Conservation (phyloP, 129 eudicot species). For the Flaveria bidentis region DNA sequence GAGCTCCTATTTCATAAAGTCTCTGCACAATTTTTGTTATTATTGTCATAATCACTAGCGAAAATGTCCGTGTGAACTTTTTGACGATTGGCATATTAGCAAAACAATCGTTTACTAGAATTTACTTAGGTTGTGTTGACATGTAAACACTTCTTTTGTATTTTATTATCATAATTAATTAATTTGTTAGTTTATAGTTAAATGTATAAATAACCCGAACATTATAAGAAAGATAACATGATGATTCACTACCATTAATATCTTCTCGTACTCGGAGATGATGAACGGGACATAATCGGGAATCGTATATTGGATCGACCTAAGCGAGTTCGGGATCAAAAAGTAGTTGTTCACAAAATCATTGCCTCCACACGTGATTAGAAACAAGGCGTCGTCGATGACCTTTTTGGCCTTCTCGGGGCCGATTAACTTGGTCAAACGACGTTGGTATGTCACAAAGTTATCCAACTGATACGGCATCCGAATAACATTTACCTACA, state of each 20-base stretch:
- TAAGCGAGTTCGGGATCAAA: slow-evolving; percentile 33
- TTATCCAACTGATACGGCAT: slow-evolving; percentile 36
- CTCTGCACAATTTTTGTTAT: slow-evolving; percentile 40
- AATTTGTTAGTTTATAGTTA: neutral
- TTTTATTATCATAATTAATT: neutral
- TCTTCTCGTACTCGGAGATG: slow-evolving; percentile 38
- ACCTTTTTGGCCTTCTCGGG: slow-evolving; percentile 28
- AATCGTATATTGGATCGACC: slow-evolving; percentile 33
- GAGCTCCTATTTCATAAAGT: slow-evolving; percentile 57
- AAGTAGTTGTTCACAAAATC: slow-evolving; percentile 45
- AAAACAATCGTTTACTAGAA: no score
- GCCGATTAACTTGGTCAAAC: slow-evolving; percentile 37
- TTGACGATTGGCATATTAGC: no score
- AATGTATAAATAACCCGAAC: no score
- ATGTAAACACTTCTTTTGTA: neutral
- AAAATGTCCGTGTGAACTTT: no score
- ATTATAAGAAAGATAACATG: neutral
- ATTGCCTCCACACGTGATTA: slow-evolving; percentile 45
- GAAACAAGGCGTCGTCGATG: slow-evolving; percentile 27
- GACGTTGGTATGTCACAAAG: slow-evolving; percentile 29
- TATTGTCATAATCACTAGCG: neutral
- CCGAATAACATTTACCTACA: slow-evolving; percentile 36
- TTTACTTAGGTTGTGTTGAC: neutral
- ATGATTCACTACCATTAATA: slow-evolving; percentile 24
- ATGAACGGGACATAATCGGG: slow-evolving; percentile 35